Conservation (phyloP, 176 grass and related monocot genomes). For the Phoenix dactylifera region DNA sequence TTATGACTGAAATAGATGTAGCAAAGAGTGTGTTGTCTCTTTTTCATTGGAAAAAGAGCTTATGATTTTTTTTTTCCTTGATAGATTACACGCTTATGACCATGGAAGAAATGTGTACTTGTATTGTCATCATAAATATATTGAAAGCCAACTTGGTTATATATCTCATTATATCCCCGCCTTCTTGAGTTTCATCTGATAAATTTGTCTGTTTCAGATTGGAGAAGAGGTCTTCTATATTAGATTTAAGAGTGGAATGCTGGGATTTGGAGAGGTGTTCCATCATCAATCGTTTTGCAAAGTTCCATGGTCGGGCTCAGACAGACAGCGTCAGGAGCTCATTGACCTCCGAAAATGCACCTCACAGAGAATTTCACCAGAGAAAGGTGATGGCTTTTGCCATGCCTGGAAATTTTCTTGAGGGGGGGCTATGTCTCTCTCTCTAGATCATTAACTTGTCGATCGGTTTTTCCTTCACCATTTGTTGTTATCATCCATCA, state of each 20-base stretch:
- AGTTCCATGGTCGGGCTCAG: slow-evolving; percentile 11
- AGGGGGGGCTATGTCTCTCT: slow-evolving; percentile 5
- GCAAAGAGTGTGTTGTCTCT: no score
- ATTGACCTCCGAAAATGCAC: not conserved
- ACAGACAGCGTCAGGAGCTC: not conserved
- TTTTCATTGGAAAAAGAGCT: no score
- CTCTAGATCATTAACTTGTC: slow-evolving; percentile 9
- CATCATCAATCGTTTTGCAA: slow-evolving; percentile 6
- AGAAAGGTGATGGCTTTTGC: not conserved
- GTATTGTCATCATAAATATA: no score
- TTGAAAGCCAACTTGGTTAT: no score
- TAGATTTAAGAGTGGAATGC: slow-evolving; percentile 9
- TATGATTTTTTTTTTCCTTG: no score
- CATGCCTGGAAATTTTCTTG: slow-evolving; percentile 2
- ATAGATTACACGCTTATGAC: no score
- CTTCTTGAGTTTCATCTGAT: no score
- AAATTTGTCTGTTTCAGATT: not conserved
- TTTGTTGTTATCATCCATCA: not conserved
- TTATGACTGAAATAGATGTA: no score
- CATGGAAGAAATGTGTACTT: no score
- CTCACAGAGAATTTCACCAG: not conserved
- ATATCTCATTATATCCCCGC: no score
- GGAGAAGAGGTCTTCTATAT: not conserved
- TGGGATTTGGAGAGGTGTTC: slow-evolving; percentile 13
- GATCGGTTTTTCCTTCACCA: not conserved